Base-by-base conservation (phyloP, 192 early-diverging fungal species). In the Umbelopsis isabellina region DNA sequence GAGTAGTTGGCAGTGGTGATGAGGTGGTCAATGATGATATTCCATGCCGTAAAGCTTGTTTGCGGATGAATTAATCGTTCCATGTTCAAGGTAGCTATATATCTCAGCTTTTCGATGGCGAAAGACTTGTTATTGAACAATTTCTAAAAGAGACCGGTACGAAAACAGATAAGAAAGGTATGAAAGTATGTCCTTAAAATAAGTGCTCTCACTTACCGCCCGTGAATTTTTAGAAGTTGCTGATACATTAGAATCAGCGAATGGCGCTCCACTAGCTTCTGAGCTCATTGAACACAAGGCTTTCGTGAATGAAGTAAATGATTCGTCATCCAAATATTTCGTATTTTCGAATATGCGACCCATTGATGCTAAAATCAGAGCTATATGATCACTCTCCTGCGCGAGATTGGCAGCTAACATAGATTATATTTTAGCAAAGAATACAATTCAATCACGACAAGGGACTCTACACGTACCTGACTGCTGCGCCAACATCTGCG, bases 261-360 rank as follows among this genome's bases (percentile, higher is more conserved):
- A 77, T 18, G 81, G 72, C 27, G 82, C 72, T 18, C 86, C 84
- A 52, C 80, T 86, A 5, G 80, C 80, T 45, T 84, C 78, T 21
- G 85, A 76, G 21, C 81, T 84, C 16, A 95, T 72, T 49, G 82
- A 81, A 65, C 92, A 94, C 16, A 95, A 79, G 0, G 91, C 85
- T 5, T 81, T 74, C 18, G 87, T 74, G 74, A 95, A 94, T 49
- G 86, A 88, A 20, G 82, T 70, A 61, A 95, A 87, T 15, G 85
- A 84, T 1, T 76, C 49, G 15, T 82, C 74, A 20, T 90, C 86
- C 67, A 94, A 77, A 65, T 74, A 76, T 25, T 76, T 80, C 6
- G 87, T 85, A 20, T 84, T 82, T 48, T 95, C 92, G 75, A 93
- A 94, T 7, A 94, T 79, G 49, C 91, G 86, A 45, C 87, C 89